These are phyloP conservation scores for Termitomyces sp. DNA, from an alignment of 1,284 basidiomycete species.

Conservation along the genomic window DNA sequence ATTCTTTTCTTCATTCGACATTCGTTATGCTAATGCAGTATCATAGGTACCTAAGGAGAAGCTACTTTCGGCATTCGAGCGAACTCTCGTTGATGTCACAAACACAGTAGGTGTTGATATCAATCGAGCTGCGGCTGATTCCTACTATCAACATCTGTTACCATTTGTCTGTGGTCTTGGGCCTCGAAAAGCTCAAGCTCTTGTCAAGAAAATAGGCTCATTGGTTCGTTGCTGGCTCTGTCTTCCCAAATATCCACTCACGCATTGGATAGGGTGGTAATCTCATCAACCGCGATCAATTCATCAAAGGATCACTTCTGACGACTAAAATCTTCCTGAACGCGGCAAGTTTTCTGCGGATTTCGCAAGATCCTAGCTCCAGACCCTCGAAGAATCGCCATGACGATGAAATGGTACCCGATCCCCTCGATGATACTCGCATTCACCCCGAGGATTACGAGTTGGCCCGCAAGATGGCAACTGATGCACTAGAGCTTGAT, in stretches of 20 bases:
- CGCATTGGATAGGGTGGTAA: slow-evolving; percentile 63
- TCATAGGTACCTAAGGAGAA: slow-evolving; percentile 80
- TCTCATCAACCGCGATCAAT: slow-evolving; percentile 78
- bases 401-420: slow-evolving; percentile 70
- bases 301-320: slow-evolving; percentile 75
- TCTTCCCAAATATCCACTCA: slow-evolving; percentile 11
- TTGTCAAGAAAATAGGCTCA: slow-evolving; percentile 78
- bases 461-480: slow-evolving; percentile 97
- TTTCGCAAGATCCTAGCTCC: slow-evolving; percentile 63
- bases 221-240: slow-evolving; percentile 47
- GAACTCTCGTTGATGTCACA: slow-evolving; percentile 83
- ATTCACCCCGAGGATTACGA: slow-evolving; percentile 99
- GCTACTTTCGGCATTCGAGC: slow-evolving; percentile 77
- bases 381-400: slow-evolving; percentile 63
- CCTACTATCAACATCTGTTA: slow-evolving; percentile 84
- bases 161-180: slow-evolving; percentile 93
- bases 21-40: slow-evolving; percentile 9
- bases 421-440: slow-evolving; percentile 92
- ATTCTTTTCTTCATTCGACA: slow-evolving; percentile 1
- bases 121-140: slow-evolving; percentile 84
- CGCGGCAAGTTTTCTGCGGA: slow-evolving; percentile 86
- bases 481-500: slow-evolving; percentile 92
- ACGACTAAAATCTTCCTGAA: slow-evolving; percentile 89
- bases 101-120: slow-evolving; percentile 95
- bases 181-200: slow-evolving; percentile 86